Evolutionary conservation across 1,284 basidiomycete species (phyloP).

Genomic region (Papiliotrema fonsecae): DNA sequence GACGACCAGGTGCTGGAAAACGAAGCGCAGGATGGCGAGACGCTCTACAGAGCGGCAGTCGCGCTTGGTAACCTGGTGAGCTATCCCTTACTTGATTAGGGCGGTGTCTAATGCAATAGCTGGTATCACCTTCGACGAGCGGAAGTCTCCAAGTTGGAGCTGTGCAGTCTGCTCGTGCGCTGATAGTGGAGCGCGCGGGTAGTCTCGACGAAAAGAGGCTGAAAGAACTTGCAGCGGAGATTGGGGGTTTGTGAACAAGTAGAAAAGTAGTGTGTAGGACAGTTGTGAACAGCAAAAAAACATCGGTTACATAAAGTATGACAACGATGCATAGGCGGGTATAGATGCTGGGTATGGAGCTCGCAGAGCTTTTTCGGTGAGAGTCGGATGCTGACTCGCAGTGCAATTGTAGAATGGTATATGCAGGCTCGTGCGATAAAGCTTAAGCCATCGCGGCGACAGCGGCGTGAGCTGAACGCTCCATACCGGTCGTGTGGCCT

Average conservation of each 20-base stretch:
- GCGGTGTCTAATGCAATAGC: constrained; percentile 18
- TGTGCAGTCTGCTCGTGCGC: constrained; percentile 32
- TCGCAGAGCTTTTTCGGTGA: no score
- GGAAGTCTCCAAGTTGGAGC: constrained; percentile 38
- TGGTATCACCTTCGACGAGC: constrained; percentile 34
- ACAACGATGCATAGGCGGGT: neutral
- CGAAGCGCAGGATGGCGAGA: constrained; percentile 73
- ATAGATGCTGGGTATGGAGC: neutral
- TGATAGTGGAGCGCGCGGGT: constrained; percentile 26
- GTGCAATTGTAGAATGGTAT: neutral
- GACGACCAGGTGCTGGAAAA: constrained; percentile 56
- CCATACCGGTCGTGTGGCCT: constrained; percentile 45
- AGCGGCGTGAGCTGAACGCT: constrained; percentile 39
- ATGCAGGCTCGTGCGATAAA: neutral
- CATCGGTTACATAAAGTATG: neutral
- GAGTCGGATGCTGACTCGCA: neutral
- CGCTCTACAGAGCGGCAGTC: constrained; percentile 75
- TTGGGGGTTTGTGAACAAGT: constrained; percentile 9
- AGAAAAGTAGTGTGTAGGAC: neutral
- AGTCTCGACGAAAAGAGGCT: constrained; percentile 45
- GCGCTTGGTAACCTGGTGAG: constrained; percentile 82
- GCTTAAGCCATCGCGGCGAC: constrained; percentile 18
- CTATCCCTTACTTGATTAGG: neutral
- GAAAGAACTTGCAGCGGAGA: constrained; percentile 42
- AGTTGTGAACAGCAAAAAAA: neutral